Base-by-base conservation (phyloP, 208 protist species). In the Wallacemonas sp. region DNA sequence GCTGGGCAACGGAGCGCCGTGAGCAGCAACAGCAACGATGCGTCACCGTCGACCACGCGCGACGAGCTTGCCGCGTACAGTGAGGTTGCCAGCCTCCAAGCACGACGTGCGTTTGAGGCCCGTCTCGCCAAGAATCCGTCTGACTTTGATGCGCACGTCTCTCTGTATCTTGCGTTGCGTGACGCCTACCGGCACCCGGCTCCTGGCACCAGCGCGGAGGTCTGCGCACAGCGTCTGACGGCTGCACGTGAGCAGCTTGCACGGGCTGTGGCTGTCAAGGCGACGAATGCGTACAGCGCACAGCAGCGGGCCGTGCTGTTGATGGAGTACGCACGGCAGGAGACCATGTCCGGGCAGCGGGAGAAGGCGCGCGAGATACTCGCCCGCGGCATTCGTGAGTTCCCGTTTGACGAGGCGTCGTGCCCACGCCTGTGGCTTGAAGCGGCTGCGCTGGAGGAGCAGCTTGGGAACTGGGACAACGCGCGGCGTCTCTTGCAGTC, bases 351-450 rank as follows among this genome's bases (percentile, higher is more conserved):
- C 11, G 72, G 73, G 17, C 60, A 80, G 60, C 1, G 65, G 5
- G 70, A 74, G n/a, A 66, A 68, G 30, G 90, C 87, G 16, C 70
- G 83, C 2, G 69, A 66, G 26, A 66, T 76, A 17, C 68, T 94
- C 6, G 76, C 83, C n/a, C 26, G 65, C 36, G 83, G 80, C 46
- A 83, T 96, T 57, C 70, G 67, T n/a, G 48, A 57, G 4, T 96
- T 96, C 65, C 90, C 90, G 16, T 94, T 94, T 62, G 65, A 77
- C 11, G 43, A 29, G 9, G 87, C 84, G 2, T 58, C 55, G 19
- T 94, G 87, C 60, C 80, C 90, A 24, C 77, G 76, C 30, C 69
- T 94, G 48, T 96, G 86, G 84, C 21, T 83, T 23, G 90, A 96
- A 73, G 90, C 90, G 26, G 82, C 90, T 0, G 73, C 65, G 11